A percentile compares a stretch with the other conserved stretches of the same genome.
phyloP scores from a whole-genome alignment of 176 grass and related monocot species.

The Olyra latifolia region DNA sequence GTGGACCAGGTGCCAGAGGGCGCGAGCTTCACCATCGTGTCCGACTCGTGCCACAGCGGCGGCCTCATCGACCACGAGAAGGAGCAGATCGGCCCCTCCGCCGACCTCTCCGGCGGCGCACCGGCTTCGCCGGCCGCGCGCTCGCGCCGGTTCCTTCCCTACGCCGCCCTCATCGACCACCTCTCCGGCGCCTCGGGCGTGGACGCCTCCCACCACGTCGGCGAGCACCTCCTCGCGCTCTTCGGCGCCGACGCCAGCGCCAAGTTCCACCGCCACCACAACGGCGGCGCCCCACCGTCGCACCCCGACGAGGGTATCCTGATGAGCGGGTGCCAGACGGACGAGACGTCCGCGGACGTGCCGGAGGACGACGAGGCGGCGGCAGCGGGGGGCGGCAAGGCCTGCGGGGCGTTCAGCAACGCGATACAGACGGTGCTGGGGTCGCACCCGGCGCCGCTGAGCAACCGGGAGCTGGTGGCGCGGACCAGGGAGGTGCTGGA shows the following conservation, averaged over 20 bases:
- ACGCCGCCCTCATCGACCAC: conserved; percentile 40
- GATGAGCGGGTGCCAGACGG: conserved; percentile 76
- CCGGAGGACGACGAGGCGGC: conserved; percentile 6
- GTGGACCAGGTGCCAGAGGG: conserved; percentile 61
- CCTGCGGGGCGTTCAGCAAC: conserved; percentile 72
- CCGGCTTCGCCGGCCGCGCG: background rate
- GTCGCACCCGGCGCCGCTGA: conserved; percentile 42
- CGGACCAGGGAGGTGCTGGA: conserved; percentile 39
- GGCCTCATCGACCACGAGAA: conserved; percentile 92
- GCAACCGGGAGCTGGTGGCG: conserved; percentile 62
- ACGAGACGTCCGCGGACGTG: conserved; percentile 77
- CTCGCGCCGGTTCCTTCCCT: conserved; percentile 40
- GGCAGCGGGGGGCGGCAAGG: conserved; percentile 19
- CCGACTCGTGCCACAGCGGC: conserved; percentile 88
- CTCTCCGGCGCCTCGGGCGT: conserved; percentile 56
- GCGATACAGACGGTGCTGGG: conserved; percentile 52
- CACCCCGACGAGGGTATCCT: conserved; percentile 59
- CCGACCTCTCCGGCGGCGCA: background rate
- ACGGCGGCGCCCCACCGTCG: background rate
- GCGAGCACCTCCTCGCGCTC: conserved; percentile 62
- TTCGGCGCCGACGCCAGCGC: conserved; percentile 66
- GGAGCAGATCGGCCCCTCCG: conserved; percentile 80
- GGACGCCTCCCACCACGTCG: conserved; percentile 45
- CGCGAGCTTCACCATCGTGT: conserved; percentile 75
- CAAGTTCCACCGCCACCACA: conserved; percentile 34